Percentiles rank a stretch among this genome's conserved stretches.
These are phyloP conservation scores for Teratosphaeriaceae sp. DNA, from an alignment of 2,329 filamentous ascomycete species.

Conservation along the genomic window DNA sequence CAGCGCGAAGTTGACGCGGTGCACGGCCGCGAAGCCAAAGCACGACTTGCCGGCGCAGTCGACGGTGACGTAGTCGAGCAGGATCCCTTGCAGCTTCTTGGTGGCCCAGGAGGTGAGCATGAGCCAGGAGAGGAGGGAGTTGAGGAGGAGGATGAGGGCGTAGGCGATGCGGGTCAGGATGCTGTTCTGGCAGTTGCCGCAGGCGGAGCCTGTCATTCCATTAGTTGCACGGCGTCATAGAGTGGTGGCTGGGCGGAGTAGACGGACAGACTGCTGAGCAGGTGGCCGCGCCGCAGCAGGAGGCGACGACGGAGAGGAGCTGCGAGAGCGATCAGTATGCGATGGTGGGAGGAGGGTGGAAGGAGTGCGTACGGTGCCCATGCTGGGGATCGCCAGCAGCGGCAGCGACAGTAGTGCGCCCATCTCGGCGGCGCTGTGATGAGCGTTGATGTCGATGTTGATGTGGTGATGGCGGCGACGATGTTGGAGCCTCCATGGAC, in stretches of 20 bases:
- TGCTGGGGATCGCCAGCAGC: constrained; percentile 78
- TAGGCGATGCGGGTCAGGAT: constrained; percentile 89
- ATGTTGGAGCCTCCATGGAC: neutral
- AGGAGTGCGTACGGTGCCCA: constrained; percentile 64
- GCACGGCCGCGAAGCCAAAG: constrained; percentile 92
- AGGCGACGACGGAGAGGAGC: constrained; percentile 72
- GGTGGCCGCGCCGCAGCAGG: constrained; percentile 78
- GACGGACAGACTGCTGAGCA: constrained; percentile 7
- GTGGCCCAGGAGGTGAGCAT: constrained; percentile 99
- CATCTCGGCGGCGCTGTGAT: constrained; percentile 48
- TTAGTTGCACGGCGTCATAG: neutral
- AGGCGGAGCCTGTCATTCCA: constrained; percentile 58
- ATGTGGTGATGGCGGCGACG: neutral
- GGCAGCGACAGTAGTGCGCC: constrained; percentile 87
- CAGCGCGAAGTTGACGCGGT: constrained; percentile 96
- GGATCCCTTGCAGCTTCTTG: constrained; percentile 86
- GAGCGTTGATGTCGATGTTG: neutral
- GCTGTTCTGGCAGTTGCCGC: constrained; percentile 95
- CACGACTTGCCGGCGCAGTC: constrained; percentile 79
- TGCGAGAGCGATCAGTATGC: constrained; percentile 30
- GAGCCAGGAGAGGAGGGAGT: constrained; percentile 96
- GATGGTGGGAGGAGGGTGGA: constrained; percentile 2
- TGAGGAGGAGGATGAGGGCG: constrained; percentile 82
- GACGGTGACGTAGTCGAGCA: constrained; percentile 93
- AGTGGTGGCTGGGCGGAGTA: neutral